Evolutionary conservation across 2,329 filamentous ascomycete species (phyloP), one percentile per base, ranked within the genome.

Genomic region (Neofusicoccum kwambonambiense): DNA sequence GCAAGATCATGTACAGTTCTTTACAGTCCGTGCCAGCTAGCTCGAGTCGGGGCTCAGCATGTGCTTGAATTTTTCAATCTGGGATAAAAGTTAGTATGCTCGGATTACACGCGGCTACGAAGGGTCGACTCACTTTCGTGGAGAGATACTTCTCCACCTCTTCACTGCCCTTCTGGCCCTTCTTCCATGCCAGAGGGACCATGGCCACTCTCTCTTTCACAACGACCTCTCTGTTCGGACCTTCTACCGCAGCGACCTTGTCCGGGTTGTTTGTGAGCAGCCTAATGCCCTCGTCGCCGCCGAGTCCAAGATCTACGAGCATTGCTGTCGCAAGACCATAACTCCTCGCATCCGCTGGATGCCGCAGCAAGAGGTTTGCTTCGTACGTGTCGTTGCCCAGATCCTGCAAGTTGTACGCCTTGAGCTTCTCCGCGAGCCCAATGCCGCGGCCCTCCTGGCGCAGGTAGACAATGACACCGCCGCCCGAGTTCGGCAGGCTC

Each of bases 311-410:
- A 79, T 99, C 95, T 67, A 89, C 83, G 62, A 99, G 82, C 85
- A 99, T 98, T 0, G 94, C 93, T 1, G 95, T 99, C 2, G 95
- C 95, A n/a, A 99, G 80, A 1, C 95, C 95, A 73, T 99, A 99
- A 71, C 92, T 97, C 62, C 95, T 84, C 22, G 95, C 95, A 77
- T 99, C 95, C 1, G 95, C 95, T 0, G 95, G 95, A 77, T 99
- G 95, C 50, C 95, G 84, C 47, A 99, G 82, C 27, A 98, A 77
- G 51, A 99, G 80, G 72, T 99, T 99, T 2, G 95, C 95, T 79
- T 99, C 93, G 41, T 98, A 96, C 0, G 95, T 99, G 78, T 99
- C 95, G n/a, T 91, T 93, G 0, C 95, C 95, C 31, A 99, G 82
- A 78, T 99, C 95, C 76, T 99, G 95, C 49, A 99, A 82, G 74